These are phyloP conservation scores for Ambrosiella cleistominuta DNA, from an alignment of 2,329 filamentous ascomycete genomes.

Conservation along the genomic window DNA sequence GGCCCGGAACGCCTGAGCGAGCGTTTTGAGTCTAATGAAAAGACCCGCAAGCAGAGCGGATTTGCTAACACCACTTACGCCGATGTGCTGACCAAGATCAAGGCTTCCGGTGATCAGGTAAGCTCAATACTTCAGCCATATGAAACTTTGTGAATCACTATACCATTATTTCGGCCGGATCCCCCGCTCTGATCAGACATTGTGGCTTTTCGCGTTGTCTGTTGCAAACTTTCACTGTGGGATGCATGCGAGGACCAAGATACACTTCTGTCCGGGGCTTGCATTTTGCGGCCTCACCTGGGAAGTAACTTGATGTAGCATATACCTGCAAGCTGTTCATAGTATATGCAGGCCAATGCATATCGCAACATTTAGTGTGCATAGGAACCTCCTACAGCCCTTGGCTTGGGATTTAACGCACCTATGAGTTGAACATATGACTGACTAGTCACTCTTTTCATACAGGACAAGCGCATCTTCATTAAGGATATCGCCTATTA, in stretches of 20 bases:
- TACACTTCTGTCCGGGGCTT: neutral
- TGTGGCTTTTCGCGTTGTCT: neutral
- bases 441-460: constrained; percentile 12
- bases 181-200: neutral
- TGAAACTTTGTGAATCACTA: too few relatives aligned
- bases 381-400: neutral
- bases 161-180: neutral
- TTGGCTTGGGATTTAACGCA: too few relatives aligned
- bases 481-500: constrained; percentile 98
- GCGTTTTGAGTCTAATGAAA: constrained; percentile 55
- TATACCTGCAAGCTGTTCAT: neutral
- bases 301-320: neutral
- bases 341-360: too few relatives aligned
- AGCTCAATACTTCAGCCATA: neutral
- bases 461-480: constrained; percentile 74
- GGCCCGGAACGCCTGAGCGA: constrained; percentile 73
- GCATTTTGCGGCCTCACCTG: neutral
- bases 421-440: too few relatives aligned
- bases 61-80: constrained; percentile 54
- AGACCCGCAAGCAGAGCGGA: constrained; percentile 39
- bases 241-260: neutral
- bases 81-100: constrained; percentile 60
- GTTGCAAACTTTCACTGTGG: neutral
- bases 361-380: neutral
- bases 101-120: constrained; percentile 57